phyloP scores from a whole-genome alignment of 192 early-diverging fungal genomes.

The Gaertneriomyces semiglobifer region DNA sequence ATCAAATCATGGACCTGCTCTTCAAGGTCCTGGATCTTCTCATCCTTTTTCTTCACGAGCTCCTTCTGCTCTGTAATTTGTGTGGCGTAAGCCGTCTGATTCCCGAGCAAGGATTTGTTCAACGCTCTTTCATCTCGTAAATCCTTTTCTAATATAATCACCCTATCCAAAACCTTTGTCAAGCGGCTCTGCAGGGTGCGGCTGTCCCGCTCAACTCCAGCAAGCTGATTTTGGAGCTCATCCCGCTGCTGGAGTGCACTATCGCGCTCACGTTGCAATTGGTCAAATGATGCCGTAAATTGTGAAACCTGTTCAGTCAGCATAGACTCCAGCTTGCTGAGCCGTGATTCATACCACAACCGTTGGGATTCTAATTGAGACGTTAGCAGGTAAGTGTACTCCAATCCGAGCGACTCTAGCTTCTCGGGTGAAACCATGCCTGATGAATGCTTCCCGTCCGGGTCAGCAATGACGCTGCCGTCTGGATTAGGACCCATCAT shows the following conservation, averaged over 20 bases:
- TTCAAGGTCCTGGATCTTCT: constrained; percentile 62
- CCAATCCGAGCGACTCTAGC: constrained; percentile 68
- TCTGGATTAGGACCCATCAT: constrained; percentile 3
- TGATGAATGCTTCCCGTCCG: constrained; percentile 3
- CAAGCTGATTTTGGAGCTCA: constrained; percentile 8
- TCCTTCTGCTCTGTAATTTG: constrained; percentile 55
- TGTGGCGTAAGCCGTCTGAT: constrained; percentile 60
- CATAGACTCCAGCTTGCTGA: constrained; percentile 38
- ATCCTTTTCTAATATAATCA: constrained; percentile 52
- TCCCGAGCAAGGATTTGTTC: constrained; percentile 52
- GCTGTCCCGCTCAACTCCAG: constrained; percentile 40
- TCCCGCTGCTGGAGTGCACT: constrained; percentile 9
- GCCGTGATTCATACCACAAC: constrained; percentile 73
- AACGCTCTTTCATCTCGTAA: constrained; percentile 72
- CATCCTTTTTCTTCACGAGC: constrained; percentile 54
- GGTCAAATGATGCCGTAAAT: not conserved
- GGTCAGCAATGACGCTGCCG: constrained; percentile 5
- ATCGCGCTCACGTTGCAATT: constrained; percentile 12
- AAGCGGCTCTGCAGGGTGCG: constrained; percentile 54
- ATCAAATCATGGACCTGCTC: constrained; percentile 92
- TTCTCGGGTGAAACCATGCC: constrained; percentile 56
- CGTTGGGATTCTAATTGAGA: constrained; percentile 87
- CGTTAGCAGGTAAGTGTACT: constrained; percentile 78
- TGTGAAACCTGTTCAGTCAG: constrained; percentile 7
- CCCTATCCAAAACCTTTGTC: constrained; percentile 55